Conservation (phyloP, 2,329 filamentous ascomycete genomes). For the Albophoma yamanashiensis region DNA sequence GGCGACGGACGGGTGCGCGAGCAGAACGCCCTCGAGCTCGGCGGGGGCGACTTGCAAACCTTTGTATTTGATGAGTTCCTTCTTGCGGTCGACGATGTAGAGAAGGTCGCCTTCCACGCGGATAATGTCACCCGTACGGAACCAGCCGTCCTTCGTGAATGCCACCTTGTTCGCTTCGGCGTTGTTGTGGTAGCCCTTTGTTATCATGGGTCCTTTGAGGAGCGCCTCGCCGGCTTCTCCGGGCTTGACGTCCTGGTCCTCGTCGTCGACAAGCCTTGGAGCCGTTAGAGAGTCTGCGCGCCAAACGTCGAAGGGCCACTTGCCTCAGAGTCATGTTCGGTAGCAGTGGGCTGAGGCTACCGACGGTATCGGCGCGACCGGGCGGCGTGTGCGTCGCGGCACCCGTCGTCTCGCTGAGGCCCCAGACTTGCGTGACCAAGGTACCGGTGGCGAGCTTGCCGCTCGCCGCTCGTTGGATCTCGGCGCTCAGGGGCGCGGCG, state of each 20-base stretch:
- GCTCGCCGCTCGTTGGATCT: conserved; percentile 39
- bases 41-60: conserved; percentile 58
- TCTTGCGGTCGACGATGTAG: conserved; percentile 72
- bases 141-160: conserved; percentile 46
- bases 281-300: background rate
- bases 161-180: conserved; percentile 51
- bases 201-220: conserved; percentile 61
- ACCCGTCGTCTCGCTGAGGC: conserved; percentile 44
- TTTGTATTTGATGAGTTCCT: conserved; percentile 49
- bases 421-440: conserved; percentile 43
- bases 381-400: conserved; percentile 33
- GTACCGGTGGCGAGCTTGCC: conserved; percentile 32
- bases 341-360: conserved; percentile 28
- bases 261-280: conserved; percentile 26
- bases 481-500: conserved; percentile 44
- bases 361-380: conserved; percentile 29
- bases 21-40: conserved; percentile 42
- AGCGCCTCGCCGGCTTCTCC: conserved; percentile 48
- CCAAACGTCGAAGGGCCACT: conserved; percentile 3
- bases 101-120: conserved; percentile 59
- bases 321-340: conserved; percentile 17
- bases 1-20: conserved; percentile 27
- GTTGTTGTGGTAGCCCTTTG: conserved; percentile 63
- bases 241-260: conserved; percentile 24
- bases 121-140: conserved; percentile 72